Conservation (phyloP, 768 basidiomycete genomes). For the Pleurotus tuoliensis region DNA sequence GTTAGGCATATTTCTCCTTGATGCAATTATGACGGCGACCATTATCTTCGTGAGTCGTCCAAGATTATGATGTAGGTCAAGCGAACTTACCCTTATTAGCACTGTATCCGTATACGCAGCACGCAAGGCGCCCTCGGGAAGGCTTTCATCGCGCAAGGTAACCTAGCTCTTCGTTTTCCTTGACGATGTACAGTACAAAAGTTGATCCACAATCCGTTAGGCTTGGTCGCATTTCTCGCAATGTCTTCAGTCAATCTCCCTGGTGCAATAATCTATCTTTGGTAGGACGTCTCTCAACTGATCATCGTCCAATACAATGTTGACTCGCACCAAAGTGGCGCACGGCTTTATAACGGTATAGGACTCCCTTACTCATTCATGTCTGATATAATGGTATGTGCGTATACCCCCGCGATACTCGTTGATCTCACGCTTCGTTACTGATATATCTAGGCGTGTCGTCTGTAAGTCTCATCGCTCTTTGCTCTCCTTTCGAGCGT, state of each 20-base stretch:
- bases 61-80: not conserved
- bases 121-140: slow-evolving; percentile 19
- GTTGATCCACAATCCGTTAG: slow-evolving; percentile 2
- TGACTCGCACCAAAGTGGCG: slow-evolving; percentile 1
- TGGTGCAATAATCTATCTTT: slow-evolving; percentile 13
- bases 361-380: slow-evolving; percentile 17
- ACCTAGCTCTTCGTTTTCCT: not conserved
- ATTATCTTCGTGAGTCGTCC: slow-evolving; percentile 14
- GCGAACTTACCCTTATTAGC: slow-evolving; percentile 9
- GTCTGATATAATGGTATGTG: slow-evolving; percentile 18
- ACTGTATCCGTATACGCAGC: slow-evolving; percentile 20
- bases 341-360: slow-evolving; percentile 14
- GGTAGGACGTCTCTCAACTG: slow-evolving; percentile 7
- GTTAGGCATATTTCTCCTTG: slow-evolving; percentile 17
- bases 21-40: slow-evolving; percentile 16
- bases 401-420: not conserved
- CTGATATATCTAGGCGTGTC: slow-evolving; percentile 15
- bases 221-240: slow-evolving; percentile 15
- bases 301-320: not conserved
- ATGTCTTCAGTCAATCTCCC: slow-evolving; percentile 18
- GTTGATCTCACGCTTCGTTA: not conserved
- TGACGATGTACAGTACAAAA: not conserved
- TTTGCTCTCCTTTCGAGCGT: not conserved
- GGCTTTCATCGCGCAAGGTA: slow-evolving; percentile 20
- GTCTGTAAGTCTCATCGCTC: slow-evolving; percentile 15